These are phyloP conservation scores for Fusarium sororula DNA, from an alignment of 2,329 filamentous ascomycete species.

Conservation along the genomic window DNA sequence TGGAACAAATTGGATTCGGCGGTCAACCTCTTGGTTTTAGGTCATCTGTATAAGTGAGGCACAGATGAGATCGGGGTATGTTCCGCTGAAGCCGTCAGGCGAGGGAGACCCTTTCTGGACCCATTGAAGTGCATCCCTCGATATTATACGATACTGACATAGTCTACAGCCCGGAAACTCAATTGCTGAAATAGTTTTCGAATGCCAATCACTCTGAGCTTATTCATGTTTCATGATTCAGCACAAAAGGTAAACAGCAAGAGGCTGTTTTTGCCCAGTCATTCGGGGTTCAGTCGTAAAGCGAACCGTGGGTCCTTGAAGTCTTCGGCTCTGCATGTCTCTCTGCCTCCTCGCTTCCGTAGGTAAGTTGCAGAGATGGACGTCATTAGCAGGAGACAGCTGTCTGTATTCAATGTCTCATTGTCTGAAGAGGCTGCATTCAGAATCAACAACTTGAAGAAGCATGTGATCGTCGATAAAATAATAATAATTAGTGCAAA, in stretches of 20 bases:
- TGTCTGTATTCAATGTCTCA: background rate
- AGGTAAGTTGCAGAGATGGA: background rate
- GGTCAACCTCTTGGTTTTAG: conserved; percentile 1
- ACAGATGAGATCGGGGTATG: background rate
- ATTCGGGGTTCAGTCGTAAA: background rate
- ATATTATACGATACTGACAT: background rate
- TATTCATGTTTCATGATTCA: background rate
- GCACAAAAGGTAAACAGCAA: background rate
- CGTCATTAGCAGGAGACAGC: background rate
- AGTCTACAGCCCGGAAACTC: too few relatives aligned
- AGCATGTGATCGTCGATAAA: background rate
- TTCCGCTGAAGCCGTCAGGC: background rate
- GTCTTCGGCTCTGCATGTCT: background rate
- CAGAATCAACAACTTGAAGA: background rate
- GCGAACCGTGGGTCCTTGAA: background rate
- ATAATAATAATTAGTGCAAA: background rate
- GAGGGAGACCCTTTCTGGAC: background rate
- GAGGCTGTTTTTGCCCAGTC: background rate
- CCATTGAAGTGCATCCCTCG: background rate
- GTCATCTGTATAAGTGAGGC: background rate
- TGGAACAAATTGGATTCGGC: conserved; percentile 1
- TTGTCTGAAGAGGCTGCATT: background rate
- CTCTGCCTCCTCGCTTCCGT: background rate
- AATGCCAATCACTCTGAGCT: background rate
- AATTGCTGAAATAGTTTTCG: background rate